These are phyloP conservation scores for Telopea speciosissima DNA, from an alignment of 177 flowering plant species.

Conservation along the genomic window DNA sequence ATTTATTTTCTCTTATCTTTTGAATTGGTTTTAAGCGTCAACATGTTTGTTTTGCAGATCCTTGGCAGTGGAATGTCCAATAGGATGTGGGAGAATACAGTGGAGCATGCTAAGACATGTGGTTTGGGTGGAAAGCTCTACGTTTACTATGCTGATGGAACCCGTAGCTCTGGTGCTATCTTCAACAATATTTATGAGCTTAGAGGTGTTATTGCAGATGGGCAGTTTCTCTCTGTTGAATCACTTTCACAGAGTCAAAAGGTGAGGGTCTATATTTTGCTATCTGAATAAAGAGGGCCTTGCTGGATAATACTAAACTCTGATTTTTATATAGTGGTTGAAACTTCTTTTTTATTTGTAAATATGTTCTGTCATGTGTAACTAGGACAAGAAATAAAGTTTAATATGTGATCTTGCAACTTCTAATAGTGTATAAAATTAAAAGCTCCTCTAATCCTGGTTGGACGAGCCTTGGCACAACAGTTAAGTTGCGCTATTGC, in stretches of 20 bases:
- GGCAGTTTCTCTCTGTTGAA: slow-evolving; percentile 47
- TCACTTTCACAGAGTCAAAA: slow-evolving; percentile 50
- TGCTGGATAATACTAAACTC: no score
- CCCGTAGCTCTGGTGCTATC: slow-evolving; percentile 37
- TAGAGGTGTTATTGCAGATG: slow-evolving; percentile 52
- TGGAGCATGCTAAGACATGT: slow-evolving; percentile 72
- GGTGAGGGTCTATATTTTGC: slow-evolving; percentile 27
- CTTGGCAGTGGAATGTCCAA: slow-evolving; percentile 71
- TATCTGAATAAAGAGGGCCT: background rate
- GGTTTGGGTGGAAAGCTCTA: slow-evolving; percentile 54
- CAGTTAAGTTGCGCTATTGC: no score
- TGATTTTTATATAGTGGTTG: no score
- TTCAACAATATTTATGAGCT: slow-evolving; percentile 66
- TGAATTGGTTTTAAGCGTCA: background rate
- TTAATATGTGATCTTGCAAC: background rate
- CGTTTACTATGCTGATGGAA: slow-evolving; percentile 44
- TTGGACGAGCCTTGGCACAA: no score
- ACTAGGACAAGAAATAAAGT: background rate
- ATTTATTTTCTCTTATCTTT: background rate
- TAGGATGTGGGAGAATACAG: slow-evolving; percentile 69
- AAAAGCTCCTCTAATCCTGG: no score
- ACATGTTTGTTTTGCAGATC: slow-evolving; percentile 25
- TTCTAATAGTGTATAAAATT: background rate
- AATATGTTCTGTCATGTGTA: background rate
- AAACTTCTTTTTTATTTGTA: no score